Base-by-base conservation (phyloP, 2,329 filamentous ascomycete species). In the Alternaria conjuncta region DNA sequence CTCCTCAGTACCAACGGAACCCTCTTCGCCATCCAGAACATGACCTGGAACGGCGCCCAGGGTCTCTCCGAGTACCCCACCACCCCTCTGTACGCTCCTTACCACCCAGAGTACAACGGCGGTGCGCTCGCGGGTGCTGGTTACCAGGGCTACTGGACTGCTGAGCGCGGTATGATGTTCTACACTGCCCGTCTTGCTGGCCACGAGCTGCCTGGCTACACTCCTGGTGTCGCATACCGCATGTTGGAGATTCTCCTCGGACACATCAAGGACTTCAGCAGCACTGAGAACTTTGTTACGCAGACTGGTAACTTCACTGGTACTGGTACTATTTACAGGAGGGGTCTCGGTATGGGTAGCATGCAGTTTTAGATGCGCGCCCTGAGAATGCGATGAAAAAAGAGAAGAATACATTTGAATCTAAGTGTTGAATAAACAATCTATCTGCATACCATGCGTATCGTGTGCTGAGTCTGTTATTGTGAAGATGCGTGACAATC, bases 11-110 rank as follows among this genome's bases (percentile, higher is more conserved):
- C 83, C 26, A 85, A 86, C 67, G 85, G 84, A 3, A 86, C 85
- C 0, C 77, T 86, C 5, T 77, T 87, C 20, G 81, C 83, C 4
- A 78, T 87, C 43, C 84, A 86, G 70, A 86, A 86, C 74, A 82
- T 86, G 78, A 86, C 84, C 3, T 86, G 84, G 84, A 82, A 84
- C 69, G 84, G 84, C 13, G 64, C 71, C 3, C 82, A 84, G 55
- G 84, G 84, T 11, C 81, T 86, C 45, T 79, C 83, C 23, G 60
- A 71, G 6, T 80, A 80, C 21, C 84, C 84, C 0, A 71, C 65
- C 18, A 78, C 72, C n/a, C 74, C 75, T 1, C 79, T 85, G 46
- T 84, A 82, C 63, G 78, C 78, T 1, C 83, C 84, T 0, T 82
- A 82, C 70, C 81, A 84, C 67, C 79, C 79, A 1, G 80, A 81